Evolutionary conservation across 2,329 filamentous ascomycete genomes (phyloP), one percentile per base, ranked within the genome.

Genomic region (Thelonectria discophora): DNA sequence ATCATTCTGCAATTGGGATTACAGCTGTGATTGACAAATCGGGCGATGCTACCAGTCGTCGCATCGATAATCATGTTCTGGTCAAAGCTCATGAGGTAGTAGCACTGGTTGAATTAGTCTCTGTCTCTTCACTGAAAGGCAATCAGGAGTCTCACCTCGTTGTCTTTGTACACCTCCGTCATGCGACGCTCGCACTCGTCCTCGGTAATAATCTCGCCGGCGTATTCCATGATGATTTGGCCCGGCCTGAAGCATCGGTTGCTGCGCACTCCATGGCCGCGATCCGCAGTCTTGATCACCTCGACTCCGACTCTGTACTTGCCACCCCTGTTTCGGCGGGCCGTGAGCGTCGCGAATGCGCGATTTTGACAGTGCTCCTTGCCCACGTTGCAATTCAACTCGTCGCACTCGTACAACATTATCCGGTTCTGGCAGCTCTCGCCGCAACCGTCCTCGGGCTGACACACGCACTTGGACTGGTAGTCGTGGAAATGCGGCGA

Each of bases 41-140:
- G 91, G 72, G 95, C 94, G 77, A 98, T 97, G 67, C 92, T 97
- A 71, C 95, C 95, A 58, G 92, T 93, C 27, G 94, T 97, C 34
- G 94, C 95, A 80, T 99, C 95, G 67, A 99, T 97, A 72, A 98
- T 97, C 88, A 98, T 95, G 77, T 96, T 95, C 77, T 97, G 93
- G 74, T 98, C 94, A 75, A 98, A 97, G 58, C 93, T 93, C 95
- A 99, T 99, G 51, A 99, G 83, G 77, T 99, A 99, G 78, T 97
- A 98, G 78, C 93, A 97, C 92, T 97, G 69, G 68, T 39, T 63
- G 57, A 57, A 60, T 69, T 53, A 63, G 43, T 37, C 15, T 37
- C 5, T 24, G 21, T 12, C 48, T 21, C 27, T 27, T 21, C 55
- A 21, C 32, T 27, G 18, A 53, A n/a, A 40, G n/a, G 12, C 5